Conservation (phyloP, 2,329 filamentous ascomycete genomes). For the Fusarium sp. region DNA sequence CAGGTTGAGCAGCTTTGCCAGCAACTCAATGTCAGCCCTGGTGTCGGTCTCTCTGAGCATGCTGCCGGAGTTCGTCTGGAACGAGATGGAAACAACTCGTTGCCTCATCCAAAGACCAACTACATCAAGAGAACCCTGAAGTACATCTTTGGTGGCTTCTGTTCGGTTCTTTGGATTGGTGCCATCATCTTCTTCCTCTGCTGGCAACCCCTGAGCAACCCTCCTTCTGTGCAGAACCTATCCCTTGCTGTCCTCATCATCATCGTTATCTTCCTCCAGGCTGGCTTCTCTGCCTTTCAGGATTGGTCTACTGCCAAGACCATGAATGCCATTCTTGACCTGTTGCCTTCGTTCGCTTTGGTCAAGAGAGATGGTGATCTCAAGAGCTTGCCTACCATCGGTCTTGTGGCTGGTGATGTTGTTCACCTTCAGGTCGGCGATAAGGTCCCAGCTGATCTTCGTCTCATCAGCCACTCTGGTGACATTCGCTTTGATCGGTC, state of each 20-base stretch:
- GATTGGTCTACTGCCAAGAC: constrained; percentile 60
- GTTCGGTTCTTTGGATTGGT: constrained; percentile 60
- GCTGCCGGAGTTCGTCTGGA: constrained; percentile 50
- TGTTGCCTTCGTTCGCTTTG: constrained; percentile 57
- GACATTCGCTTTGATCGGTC: constrained; percentile 58
- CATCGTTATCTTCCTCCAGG: constrained; percentile 61
- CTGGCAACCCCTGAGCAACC: constrained; percentile 59
- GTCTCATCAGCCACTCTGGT: constrained; percentile 55
- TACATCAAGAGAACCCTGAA: constrained; percentile 55
- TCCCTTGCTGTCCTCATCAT: constrained; percentile 60
- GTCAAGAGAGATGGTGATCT: constrained; percentile 59
- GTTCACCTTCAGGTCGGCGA: constrained; percentile 60
- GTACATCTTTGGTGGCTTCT: constrained; percentile 62
- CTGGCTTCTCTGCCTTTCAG: constrained; percentile 59
- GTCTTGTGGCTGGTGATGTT: constrained; percentile 61
- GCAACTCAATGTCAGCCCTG: constrained; percentile 52
- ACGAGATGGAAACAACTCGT: constrained; percentile 56
- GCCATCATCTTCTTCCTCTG: constrained; percentile 62
- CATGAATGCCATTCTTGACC: constrained; percentile 61
- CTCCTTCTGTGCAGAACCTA: constrained; percentile 57
- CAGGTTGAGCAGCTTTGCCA: constrained; percentile 51
- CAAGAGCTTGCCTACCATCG: constrained; percentile 53
- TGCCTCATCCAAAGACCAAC: constrained; percentile 57
- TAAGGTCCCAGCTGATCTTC: constrained; percentile 61
- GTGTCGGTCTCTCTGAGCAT: constrained; percentile 51